phyloP scores from a whole-genome alignment of 208 protist species.

The Angomonas deanei region DNA sequence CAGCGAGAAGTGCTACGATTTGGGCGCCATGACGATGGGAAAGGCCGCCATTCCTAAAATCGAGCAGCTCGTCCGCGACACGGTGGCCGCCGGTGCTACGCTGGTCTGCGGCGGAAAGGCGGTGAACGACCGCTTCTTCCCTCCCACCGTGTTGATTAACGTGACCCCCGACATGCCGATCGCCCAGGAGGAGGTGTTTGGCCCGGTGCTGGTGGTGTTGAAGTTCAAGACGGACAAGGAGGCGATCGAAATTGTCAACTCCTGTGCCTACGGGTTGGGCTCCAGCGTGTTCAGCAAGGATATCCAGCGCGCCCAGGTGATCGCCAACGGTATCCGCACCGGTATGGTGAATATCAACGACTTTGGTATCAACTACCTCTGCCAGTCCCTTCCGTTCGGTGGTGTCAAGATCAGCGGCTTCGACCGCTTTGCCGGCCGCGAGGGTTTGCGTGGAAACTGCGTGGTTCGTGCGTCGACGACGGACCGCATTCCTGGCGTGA shows the following conservation, averaged over 20 bases:
- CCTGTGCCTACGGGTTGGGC: slow-evolving; percentile 86
- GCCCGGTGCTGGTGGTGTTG: slow-evolving; percentile 90
- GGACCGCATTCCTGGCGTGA: slow-evolving; percentile 84
- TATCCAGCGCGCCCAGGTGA: slow-evolving; percentile 64
- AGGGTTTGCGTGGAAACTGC: slow-evolving; percentile 92
- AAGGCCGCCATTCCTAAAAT: slow-evolving; percentile 82
- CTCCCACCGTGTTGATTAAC: slow-evolving; percentile 90
- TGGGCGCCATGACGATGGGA: slow-evolving; percentile 94
- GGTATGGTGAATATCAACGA: slow-evolving; percentile 94
- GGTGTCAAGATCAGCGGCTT: slow-evolving; percentile 95
- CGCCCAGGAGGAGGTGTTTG: slow-evolving; percentile 93
- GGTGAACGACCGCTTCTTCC: slow-evolving; percentile 65
- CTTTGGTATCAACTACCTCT: slow-evolving; percentile 94
- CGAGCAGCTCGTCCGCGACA: slow-evolving; percentile 86
- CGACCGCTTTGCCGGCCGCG: slow-evolving; percentile 91
- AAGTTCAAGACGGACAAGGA: slow-evolving; percentile 86
- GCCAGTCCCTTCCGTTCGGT: slow-evolving; percentile 95
- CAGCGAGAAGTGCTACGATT: slow-evolving; percentile 63
- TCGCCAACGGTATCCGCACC: slow-evolving; percentile 75
- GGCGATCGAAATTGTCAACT: slow-evolving; percentile 84
- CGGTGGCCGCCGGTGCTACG: slow-evolving; percentile 83
- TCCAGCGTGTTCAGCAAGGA: slow-evolving; percentile 87
- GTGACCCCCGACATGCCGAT: slow-evolving; percentile 88
- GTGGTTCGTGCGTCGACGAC: slow-evolving; percentile 74
- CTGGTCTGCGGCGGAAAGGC: slow-evolving; percentile 82